Percentiles rank a stretch among this genome's conserved stretches.
phyloP scores from a whole-genome alignment of 331 rosid species.

The Pyrus hybrid region DNA sequence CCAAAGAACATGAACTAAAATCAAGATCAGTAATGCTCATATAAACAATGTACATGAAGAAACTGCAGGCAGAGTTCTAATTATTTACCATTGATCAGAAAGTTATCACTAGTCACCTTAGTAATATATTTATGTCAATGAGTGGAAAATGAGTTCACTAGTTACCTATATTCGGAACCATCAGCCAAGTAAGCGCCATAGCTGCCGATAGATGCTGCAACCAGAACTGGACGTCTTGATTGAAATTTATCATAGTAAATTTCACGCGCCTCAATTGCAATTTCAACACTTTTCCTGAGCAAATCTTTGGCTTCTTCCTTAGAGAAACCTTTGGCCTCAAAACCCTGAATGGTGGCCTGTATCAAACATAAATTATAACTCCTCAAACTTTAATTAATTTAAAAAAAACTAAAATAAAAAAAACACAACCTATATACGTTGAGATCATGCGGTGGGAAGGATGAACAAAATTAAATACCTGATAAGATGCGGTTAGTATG shows the following conservation, averaged over 20 bases:
- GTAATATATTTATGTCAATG: not conserved
- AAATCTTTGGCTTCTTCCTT: conserved; percentile 55
- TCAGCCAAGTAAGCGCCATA: conserved; percentile 90
- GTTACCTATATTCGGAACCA: conserved; percentile 76
- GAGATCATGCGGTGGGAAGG: not conserved
- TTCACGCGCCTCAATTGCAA: conserved; percentile 69
- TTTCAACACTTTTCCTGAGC: conserved; percentile 70
- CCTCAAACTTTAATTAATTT: no score
- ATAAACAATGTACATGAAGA: not conserved
- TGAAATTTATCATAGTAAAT: conserved; percentile 45
- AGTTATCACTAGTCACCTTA: not conserved
- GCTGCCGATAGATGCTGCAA: conserved; percentile 95
- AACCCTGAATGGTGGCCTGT: conserved; percentile 88
- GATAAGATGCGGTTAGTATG: conserved; percentile 78
- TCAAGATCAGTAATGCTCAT: not conserved
- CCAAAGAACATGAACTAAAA: not conserved
- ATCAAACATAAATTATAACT: not conserved
- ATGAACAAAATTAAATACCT: conserved; percentile 30
- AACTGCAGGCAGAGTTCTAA: no score
- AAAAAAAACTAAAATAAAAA: not conserved
- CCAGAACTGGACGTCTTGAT: conserved; percentile 41
- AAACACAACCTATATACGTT: not conserved
- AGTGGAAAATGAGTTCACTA: not conserved
- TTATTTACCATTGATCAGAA: not conserved
- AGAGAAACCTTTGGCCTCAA: conserved; percentile 75